Evolutionary conservation across 805 yeast genomes (phyloP).

Genomic region (Saccharomycopsis javanensis): DNA sequence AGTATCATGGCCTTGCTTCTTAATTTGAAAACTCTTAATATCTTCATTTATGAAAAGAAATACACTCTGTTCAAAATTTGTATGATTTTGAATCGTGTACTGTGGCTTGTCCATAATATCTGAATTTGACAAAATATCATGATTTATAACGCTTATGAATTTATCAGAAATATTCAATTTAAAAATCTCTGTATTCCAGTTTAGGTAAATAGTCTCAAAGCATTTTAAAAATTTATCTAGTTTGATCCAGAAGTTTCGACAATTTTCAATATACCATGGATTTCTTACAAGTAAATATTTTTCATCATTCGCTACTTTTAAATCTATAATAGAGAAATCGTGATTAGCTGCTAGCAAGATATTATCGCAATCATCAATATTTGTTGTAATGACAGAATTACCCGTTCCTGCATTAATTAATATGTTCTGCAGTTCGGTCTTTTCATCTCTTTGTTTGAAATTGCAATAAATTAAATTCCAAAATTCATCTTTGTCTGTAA

Average conservation of each 20-base stretch:
- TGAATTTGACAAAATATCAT: background rate
- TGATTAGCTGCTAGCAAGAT: constrained; percentile 42
- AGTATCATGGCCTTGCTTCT: background rate
- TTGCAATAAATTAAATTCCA: constrained; percentile 28
- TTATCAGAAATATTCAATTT: constrained; percentile 22
- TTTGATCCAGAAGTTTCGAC: constrained; percentile 22
- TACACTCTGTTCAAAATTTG: constrained; percentile 25
- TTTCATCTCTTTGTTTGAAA: constrained; percentile 25
- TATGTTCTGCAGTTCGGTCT: constrained; percentile 22
- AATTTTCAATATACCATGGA: constrained; percentile 32
- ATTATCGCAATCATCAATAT: background rate
- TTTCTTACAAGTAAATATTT: constrained; percentile 31
- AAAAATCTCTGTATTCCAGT: constrained; percentile 47
- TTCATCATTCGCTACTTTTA: constrained; percentile 22
- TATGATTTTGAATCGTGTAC: constrained; percentile 30
- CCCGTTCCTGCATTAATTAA: constrained; percentile 67
- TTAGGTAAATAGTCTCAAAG: constrained; percentile 49
- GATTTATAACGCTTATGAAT: background rate
- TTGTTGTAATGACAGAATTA: constrained; percentile 16
- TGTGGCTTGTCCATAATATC: constrained; percentile 32
- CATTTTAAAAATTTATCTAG: constrained; percentile 26
- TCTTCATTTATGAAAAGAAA: constrained; percentile 37
- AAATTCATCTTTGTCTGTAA: constrained; percentile 21
- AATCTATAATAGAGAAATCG: constrained; percentile 55
- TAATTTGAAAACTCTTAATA: constrained; percentile 5